Base-by-base conservation (phyloP, 73 alveolate genomes). In the Effrenium voratum region DNA sequence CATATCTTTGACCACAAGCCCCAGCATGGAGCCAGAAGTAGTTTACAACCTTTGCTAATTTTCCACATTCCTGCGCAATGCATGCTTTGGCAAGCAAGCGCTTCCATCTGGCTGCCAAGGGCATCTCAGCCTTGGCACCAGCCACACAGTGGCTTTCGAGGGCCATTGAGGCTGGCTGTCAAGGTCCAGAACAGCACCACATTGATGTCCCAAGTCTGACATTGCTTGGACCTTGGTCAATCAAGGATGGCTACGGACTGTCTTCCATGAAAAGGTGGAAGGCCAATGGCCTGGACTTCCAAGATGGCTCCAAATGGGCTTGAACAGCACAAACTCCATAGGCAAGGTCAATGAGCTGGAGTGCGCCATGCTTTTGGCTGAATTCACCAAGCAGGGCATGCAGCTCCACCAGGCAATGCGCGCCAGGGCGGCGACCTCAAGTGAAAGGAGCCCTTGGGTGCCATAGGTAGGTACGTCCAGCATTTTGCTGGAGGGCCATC, bases 141-240 rank as follows among this genome's bases (percentile, higher is more conserved):
- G 91, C 91, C 36, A 70, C 81, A 70, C 81, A 32, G 81, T 32
- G 81, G 22, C 81, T 46, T 70, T 70, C 75, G 75, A 60, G 75
- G 34, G 75, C 75, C 34, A 5, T 60, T n/a, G 75, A 60, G 30
- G 47, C 26, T 46, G 47, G 34, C 34, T 70, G 81, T 70, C 47
- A 32, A 2, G 81, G 81, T 32, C 81, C 81, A 70, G 46, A n/a
- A n/a, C 47, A 46, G 34, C 26, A 22, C 81, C 81, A 70, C 2
- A 43, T 36, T 63, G 76, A 63, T 13, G 70, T 45, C 43, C 75
- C 76, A 82, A 26, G 41, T 49, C n/a, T 15, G 93, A 82, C 55
- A 73, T 75, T 32, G 44, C n/a, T 36, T 82, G 93, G 93, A 43
- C 32, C 0, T 57, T 49, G 76, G 57, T 85, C 32, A 28, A 28